Evolutionary conservation across 139 green algal genomes (phyloP).

Genomic region (Coelastrella sp.): DNA sequence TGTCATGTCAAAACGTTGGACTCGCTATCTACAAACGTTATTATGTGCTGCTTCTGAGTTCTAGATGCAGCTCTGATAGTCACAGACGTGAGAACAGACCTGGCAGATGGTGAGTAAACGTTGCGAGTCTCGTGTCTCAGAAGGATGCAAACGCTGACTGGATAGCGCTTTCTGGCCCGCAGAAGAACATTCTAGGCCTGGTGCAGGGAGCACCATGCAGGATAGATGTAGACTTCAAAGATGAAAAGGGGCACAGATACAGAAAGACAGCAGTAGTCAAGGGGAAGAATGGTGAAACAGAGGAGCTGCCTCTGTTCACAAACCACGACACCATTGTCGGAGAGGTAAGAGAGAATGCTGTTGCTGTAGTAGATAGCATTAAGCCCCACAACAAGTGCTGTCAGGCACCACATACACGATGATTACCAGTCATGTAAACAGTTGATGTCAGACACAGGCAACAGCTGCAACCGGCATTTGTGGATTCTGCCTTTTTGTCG

Average conservation of each 20-base stretch:
- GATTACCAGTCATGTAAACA: no score
- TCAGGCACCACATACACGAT: no score
- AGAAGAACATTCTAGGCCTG: conserved; percentile 72
- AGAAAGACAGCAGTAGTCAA: conserved; percentile 65
- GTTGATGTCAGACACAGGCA: neutral
- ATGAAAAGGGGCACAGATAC: conserved; percentile 60
- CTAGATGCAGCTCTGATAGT: neutral
- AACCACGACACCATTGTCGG: conserved; percentile 81
- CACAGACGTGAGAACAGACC: neutral
- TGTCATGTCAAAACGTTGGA: no score
- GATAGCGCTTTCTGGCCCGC: neutral
- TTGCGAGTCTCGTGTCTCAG: neutral
- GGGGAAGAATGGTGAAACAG: conserved; percentile 56
- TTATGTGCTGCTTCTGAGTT: no score
- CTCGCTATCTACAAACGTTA: no score
- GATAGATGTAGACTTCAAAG: conserved; percentile 68
- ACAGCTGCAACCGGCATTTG: neutral
- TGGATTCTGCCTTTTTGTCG: neutral
- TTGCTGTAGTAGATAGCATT: no score
- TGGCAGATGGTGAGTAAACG: neutral
- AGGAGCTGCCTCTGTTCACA: conserved; percentile 84
- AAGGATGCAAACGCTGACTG: neutral
- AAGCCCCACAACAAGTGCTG: no score
- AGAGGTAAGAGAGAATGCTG: conserved; percentile 62
- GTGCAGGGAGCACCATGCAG: conserved; percentile 60